phyloP scores from a whole-genome alignment of 495 filamentous ascomycete species.

The Aspergillus bertholletiae region DNA sequence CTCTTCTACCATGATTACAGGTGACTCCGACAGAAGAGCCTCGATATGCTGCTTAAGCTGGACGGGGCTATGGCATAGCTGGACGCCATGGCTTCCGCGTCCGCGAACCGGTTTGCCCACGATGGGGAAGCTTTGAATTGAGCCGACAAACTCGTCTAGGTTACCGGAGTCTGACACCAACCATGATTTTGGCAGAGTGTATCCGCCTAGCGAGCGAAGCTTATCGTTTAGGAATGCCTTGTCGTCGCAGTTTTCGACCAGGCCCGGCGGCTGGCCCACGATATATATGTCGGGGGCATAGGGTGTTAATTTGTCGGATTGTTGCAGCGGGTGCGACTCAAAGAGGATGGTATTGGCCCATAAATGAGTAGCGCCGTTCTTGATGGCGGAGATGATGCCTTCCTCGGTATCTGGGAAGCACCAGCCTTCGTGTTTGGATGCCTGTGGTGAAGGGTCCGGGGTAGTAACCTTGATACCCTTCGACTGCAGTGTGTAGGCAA shows the following conservation, averaged over 20 bases:
- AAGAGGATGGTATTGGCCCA: slow-evolving; percentile 42
- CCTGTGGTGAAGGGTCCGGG: slow-evolving; percentile 10
- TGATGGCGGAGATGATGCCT: slow-evolving; percentile 28
- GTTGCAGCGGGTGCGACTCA: slow-evolving; percentile 32
- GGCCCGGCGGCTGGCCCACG: slow-evolving; percentile 31
- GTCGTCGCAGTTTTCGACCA: slow-evolving; percentile 39
- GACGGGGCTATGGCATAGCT: slow-evolving; percentile 19
- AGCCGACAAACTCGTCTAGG: slow-evolving; percentile 5
- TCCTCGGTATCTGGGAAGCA: slow-evolving; percentile 36
- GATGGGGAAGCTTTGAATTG: slow-evolving; percentile 21
- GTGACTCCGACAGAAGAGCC: slow-evolving; percentile 22
- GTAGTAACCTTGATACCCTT: slow-evolving; percentile 23
- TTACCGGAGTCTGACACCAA: slow-evolving; percentile 5
- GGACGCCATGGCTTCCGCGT: slow-evolving; percentile 31
- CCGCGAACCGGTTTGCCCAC: slow-evolving; percentile 32
- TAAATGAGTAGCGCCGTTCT: slow-evolving; percentile 31
- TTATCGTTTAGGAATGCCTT: slow-evolving; percentile 34
- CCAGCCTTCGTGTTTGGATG: slow-evolving; percentile 22
- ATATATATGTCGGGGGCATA: slow-evolving; percentile 18
- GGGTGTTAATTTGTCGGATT: slow-evolving; percentile 12
- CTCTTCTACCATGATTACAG: slow-evolving; percentile 33
- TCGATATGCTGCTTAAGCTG: slow-evolving; percentile 23
- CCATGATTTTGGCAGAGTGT: slow-evolving; percentile 21
- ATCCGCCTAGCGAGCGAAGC: slow-evolving; percentile 14
- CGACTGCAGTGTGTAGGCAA: slow-evolving; percentile 24